Conservation (phyloP, 2,329 filamentous ascomycete species). For the Coniosporium tulheliwenetii region DNA sequence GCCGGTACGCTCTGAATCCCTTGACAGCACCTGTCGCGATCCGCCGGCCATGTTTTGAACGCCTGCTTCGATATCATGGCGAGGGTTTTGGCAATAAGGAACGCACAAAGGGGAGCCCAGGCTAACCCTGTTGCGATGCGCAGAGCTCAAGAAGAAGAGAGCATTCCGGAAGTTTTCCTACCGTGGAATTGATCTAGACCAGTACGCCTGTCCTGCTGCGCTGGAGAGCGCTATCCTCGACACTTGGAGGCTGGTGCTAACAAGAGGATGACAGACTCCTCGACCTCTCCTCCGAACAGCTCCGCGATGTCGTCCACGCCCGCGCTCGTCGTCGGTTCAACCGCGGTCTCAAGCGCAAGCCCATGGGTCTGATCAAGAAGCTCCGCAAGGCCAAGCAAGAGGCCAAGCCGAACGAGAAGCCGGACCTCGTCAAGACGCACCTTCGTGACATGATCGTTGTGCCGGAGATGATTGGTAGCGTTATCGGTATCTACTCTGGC, state of each 20-base stretch:
- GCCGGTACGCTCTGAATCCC: slow-evolving; percentile 40
- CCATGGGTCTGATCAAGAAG: slow-evolving; percentile 99
- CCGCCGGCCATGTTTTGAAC: not conserved
- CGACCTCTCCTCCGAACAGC: slow-evolving; percentile 95
- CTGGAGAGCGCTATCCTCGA: not conserved
- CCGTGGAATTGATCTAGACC: slow-evolving; percentile 98
- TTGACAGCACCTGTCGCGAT: slow-evolving; percentile 3
- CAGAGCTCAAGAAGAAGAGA: slow-evolving; percentile 99
- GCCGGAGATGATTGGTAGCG: slow-evolving; percentile 98
- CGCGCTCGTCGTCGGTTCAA: slow-evolving; percentile 98
- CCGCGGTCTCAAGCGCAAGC: slow-evolving; percentile 98
- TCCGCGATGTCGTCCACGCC: slow-evolving; percentile 98
- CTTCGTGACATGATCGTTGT: slow-evolving; percentile 99
- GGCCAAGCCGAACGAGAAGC: slow-evolving; percentile 99
- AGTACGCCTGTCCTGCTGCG: slow-evolving; percentile 48
- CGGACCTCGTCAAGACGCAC: slow-evolving; percentile 97
- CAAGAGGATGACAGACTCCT: slow-evolving; percentile 54
- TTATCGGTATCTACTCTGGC: slow-evolving; percentile 98
- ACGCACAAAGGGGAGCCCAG: slow-evolving; percentile 16
- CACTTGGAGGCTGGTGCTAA: not conserved
- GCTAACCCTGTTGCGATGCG: slow-evolving; percentile 2
- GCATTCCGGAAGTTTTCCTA: slow-evolving; percentile 99
- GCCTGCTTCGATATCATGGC: too few species aligned
- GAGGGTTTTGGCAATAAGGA: too few species aligned
- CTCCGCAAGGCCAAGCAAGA: slow-evolving; percentile 99